phyloP scores from a whole-genome alignment of 495 filamentous ascomycete genomes.

The Lepidopterella palustris region DNA sequence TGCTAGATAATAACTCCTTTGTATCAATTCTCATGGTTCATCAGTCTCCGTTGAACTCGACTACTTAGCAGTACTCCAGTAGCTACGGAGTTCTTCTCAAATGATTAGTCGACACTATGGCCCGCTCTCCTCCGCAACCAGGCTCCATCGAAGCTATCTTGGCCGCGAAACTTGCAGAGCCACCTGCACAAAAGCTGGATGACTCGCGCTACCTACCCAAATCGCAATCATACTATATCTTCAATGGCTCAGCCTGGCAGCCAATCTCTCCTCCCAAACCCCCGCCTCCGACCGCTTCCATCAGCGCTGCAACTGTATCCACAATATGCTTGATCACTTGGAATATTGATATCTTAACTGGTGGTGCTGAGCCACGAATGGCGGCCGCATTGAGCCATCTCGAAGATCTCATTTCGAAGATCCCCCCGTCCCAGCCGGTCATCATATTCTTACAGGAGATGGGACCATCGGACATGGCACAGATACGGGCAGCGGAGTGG shows the following conservation, averaged over 20 bases:
- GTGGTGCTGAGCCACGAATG: constrained; percentile 39
- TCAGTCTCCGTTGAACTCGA: no score
- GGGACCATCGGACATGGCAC: constrained; percentile 36
- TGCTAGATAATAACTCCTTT: no score
- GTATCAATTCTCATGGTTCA: no score
- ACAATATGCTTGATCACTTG: constrained; percentile 34
- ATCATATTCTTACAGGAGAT: constrained; percentile 52
- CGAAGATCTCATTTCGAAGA: constrained; percentile 18
- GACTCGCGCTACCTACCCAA: constrained; percentile 14
- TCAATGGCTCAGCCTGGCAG: constrained; percentile 10
- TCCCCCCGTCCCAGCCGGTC: constrained; percentile 15
- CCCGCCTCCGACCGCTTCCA: neutral
- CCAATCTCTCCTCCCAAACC: neutral
- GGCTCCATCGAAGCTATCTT: constrained; percentile 3
- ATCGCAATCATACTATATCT: constrained; percentile 24
- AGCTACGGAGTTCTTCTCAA: no score
- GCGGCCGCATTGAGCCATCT: constrained; percentile 40
- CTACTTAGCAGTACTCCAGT: no score
- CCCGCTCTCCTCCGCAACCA: neutral
- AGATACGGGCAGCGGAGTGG: constrained; percentile 40
- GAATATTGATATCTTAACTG: constrained; percentile 50
- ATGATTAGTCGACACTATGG: no score
- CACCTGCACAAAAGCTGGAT: neutral
- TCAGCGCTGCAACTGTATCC: neutral
- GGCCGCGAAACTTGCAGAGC: constrained; percentile 5